Conservation (phyloP, 2,329 filamentous ascomycete genomes). For the Myriangium duriaei region DNA sequence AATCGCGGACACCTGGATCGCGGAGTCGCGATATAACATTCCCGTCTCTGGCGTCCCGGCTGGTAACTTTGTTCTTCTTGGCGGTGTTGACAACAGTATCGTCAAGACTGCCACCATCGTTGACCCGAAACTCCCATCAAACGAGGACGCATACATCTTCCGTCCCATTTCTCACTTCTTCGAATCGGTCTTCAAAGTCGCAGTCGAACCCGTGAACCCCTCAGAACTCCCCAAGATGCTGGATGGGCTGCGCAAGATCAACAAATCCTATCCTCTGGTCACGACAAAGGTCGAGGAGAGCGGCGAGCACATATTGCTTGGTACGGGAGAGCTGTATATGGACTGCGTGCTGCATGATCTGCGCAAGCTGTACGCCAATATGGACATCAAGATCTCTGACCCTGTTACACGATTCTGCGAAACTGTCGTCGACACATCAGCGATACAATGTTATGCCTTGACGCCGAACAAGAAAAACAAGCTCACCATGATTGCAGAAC, state of each 20-base stretch:
- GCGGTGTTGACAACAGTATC: conserved; percentile 92
- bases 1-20: conserved; percentile 77
- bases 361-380: conserved; percentile 85
- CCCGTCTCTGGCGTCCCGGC: conserved; percentile 84
- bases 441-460: conserved; percentile 93
- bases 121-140: conserved; percentile 63
- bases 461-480: conserved; percentile 99
- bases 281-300: conserved; percentile 97
- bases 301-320: conserved; percentile 87
- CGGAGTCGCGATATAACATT: conserved; percentile 86
- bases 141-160: conserved; percentile 93
- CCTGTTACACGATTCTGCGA: conserved; percentile 96
- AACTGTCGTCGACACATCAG: conserved; percentile 92
- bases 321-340: conserved; percentile 98
- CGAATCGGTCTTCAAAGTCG: conserved; percentile 93
- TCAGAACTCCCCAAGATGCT: conserved; percentile 98
- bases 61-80: conserved; percentile 83
- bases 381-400: conserved; percentile 98
- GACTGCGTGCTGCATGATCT: conserved; percentile 95
- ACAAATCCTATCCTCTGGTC: conserved; percentile 93
- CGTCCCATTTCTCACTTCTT: conserved; percentile 87
- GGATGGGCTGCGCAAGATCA: conserved; percentile 88
- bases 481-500: conserved; percentile 95
- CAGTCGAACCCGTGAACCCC: conserved; percentile 94
- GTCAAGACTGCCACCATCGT: conserved; percentile 94